phyloP scores from a whole-genome alignment of 73 alveolate genomes.

The Diophrys sp. region DNA sequence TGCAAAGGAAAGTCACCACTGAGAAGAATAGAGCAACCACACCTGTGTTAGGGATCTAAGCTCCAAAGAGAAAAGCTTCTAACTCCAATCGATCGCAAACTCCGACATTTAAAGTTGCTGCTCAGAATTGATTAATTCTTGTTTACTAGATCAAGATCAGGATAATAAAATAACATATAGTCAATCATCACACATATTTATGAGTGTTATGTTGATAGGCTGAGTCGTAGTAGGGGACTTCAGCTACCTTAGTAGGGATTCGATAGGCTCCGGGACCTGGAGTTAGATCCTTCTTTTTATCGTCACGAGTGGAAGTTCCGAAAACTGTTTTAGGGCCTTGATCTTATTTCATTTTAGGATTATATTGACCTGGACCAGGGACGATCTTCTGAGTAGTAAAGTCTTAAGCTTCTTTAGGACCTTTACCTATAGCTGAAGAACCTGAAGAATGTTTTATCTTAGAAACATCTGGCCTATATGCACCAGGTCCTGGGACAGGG shows the following conservation, averaged over 20 bases:
- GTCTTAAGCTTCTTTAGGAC: slow-evolving; percentile 5
- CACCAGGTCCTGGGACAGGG: slow-evolving; percentile 33
- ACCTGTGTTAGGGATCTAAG: too few species aligned
- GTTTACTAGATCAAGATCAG: too few species aligned
- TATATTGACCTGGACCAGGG: slow-evolving; percentile 52
- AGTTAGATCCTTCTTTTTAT: background rate
- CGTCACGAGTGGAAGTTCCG: slow-evolving; percentile 5
- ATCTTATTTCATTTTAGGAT: background rate
- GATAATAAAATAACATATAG: too few species aligned
- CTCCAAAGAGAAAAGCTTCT: too few species aligned
- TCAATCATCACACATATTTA: background rate
- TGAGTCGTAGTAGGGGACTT: slow-evolving; percentile 20
- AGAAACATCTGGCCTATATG: slow-evolving; percentile 3
- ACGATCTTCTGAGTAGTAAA: background rate
- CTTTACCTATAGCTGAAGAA: slow-evolving; percentile 24
- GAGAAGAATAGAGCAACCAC: background rate
- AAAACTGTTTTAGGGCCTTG: background rate
- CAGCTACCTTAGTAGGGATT: slow-evolving; percentile 15
- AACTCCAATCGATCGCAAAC: too few species aligned
- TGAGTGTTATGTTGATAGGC: background rate
- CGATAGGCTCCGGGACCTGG: slow-evolving; percentile 20
- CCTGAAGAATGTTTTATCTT: background rate
- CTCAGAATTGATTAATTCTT: too few species aligned
- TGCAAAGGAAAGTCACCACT: background rate
- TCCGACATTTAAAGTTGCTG: too few species aligned